Evolutionary conservation across 2,329 filamentous ascomycete genomes (phyloP).

Genomic region (Neofusicoccum umdonicola): DNA sequence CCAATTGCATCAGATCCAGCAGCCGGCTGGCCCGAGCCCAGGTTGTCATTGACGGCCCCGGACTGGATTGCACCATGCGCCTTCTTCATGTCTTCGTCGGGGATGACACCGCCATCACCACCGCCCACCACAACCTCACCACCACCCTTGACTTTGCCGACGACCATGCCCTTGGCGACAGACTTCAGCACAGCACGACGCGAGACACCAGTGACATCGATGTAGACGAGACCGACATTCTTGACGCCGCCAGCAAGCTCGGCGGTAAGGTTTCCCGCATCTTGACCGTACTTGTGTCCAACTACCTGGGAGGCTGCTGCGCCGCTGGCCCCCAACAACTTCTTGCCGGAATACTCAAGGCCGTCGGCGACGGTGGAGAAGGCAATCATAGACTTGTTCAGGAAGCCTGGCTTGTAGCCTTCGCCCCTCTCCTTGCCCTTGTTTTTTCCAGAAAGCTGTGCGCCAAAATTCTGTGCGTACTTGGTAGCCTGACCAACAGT

Average conservation of each 20-base stretch:
- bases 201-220: slow-evolving; percentile 91
- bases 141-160: slow-evolving; percentile 73
- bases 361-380: slow-evolving; percentile 94
- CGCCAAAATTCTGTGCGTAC: slow-evolving; percentile 87
- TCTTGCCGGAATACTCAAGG: slow-evolving; percentile 81
- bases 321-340: slow-evolving; percentile 70
- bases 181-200: slow-evolving; percentile 87
- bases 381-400: slow-evolving; percentile 96
- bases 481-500: slow-evolving; percentile 82
- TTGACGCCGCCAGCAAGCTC: slow-evolving; percentile 83
- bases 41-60: slow-evolving; percentile 30
- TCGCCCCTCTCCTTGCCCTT: slow-evolving; percentile 57
- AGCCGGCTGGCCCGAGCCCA: slow-evolving; percentile 27
- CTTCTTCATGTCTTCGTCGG: slow-evolving; percentile 38
- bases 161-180: slow-evolving; percentile 91
- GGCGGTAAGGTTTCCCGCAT: slow-evolving; percentile 76
- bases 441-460: slow-evolving; percentile 65
- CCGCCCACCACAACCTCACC: slow-evolving; percentile 73
- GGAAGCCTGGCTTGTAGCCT: slow-evolving; percentile 80
- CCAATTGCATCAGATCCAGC: slow-evolving; percentile 23
- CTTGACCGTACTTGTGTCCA: slow-evolving; percentile 80
- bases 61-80: slow-evolving; percentile 12
- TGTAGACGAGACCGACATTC: slow-evolving; percentile 96
- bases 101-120: slow-evolving; percentile 52
- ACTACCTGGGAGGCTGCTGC: slow-evolving; percentile 82